Evolutionary conservation across 208 protist species (phyloP), one percentile per base, ranked within the genome.

Genomic region (Trypanosoma mega): DNA sequence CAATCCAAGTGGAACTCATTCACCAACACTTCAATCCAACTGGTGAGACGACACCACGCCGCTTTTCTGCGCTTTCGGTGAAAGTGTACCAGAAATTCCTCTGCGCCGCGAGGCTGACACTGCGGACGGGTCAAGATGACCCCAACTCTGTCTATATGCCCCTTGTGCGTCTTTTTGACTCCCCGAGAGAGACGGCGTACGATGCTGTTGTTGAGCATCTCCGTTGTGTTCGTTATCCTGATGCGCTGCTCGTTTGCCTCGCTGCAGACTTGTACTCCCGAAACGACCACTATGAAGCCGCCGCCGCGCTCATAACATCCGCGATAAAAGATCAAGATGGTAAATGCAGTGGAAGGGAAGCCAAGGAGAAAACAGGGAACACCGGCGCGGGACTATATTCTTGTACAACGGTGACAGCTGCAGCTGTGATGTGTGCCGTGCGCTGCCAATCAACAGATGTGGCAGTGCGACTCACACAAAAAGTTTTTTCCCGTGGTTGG

Each of bases 181-280:
- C 37, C 14, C 36, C 37, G 11, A 9, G 21, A 9, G 21, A 36
- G 9, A 30, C 26, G 21, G 20, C 36, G 23, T n/a, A 24, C 20
- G 21, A 18, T 34, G 29, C 30, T 8, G 21, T 2, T 39, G 2
- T 31, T 74, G 14, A 37, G 14, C 56, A 81, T 23, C 60, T 81
- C 6, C 30, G 44, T 33, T 37, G 27, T 21, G 44, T 82, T 3
- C 70, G 79, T 7, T 68, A 39, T 9, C 71, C 75, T 2, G 79
- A 85, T 53, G 65, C 75, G 27, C 23, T 85, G 24, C 26, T 66
- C 26, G 47, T 85, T n/a, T 57, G 67, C 2, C 63, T 85, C n/a
- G 47, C 47, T 5, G 58, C 73, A 34, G 79, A 82, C 36, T 48
- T 80, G 18, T 9, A 81, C 8, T 41, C 27, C 12, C 27, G n/a